A percentile compares a stretch with the other conserved stretches of the same genome.
phyloP scores from a whole-genome alignment of 345 rosid species.

The Eucalyptus tenuipes region DNA sequence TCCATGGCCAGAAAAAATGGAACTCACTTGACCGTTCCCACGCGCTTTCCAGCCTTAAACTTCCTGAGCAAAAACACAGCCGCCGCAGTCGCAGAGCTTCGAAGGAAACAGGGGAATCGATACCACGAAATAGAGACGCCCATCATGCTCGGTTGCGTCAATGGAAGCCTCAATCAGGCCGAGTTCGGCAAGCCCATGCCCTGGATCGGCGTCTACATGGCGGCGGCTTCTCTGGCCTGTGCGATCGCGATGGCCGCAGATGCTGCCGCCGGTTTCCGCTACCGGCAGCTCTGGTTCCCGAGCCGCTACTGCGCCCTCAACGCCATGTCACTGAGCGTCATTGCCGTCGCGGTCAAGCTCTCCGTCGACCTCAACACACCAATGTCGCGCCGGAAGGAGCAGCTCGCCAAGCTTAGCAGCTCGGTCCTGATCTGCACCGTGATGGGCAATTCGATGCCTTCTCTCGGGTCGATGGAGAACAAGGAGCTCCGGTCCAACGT shows the following conservation, averaged over 20 bases:
- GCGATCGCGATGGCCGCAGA: constrained; percentile 64
- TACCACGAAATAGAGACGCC: background rate
- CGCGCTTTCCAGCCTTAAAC: background rate
- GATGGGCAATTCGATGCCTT: constrained; percentile 85
- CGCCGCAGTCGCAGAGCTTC: background rate
- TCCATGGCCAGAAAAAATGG: no score
- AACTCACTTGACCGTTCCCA: background rate
- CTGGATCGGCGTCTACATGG: constrained; percentile 77
- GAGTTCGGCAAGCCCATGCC: constrained; percentile 66
- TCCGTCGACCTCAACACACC: constrained; percentile 82
- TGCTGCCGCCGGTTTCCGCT: constrained; percentile 41
- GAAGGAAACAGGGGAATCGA: background rate
- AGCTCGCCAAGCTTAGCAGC: constrained; percentile 83
- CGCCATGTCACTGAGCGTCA: constrained; percentile 61
- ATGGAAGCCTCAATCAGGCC: constrained; percentile 49
- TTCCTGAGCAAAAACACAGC: background rate
- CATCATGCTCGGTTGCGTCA: constrained; percentile 40
- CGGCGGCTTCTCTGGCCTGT: constrained; percentile 57
- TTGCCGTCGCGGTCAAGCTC: constrained; percentile 55
- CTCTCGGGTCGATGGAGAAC: constrained; percentile 63
- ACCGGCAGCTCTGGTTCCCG: constrained; percentile 64
- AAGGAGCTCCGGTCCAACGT: constrained; percentile 42
- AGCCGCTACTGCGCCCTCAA: constrained; percentile 60
- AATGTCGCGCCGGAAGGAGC: constrained; percentile 71
- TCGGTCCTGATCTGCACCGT: constrained; percentile 56